Conservation (phyloP, 2,329 filamentous ascomycete genomes). For the Neonectria ditissima region DNA sequence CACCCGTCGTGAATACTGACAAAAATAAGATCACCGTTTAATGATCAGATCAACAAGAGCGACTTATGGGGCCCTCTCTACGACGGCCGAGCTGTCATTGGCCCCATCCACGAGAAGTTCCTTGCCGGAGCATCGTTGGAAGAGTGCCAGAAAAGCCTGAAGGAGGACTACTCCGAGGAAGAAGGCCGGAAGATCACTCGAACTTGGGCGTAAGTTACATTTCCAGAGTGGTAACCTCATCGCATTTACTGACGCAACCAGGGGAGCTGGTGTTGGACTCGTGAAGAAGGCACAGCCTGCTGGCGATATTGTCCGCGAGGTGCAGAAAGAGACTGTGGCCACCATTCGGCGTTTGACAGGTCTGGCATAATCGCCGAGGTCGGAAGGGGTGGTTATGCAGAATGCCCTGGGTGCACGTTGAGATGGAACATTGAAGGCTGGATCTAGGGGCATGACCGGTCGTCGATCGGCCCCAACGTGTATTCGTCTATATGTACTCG, state of each 20-base stretch:
- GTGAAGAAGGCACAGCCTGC: constrained; percentile 56
- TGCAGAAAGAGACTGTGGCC: constrained; percentile 52
- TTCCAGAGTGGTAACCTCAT: neutral
- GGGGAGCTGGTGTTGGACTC: constrained; percentile 59
- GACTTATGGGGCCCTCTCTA: constrained; percentile 57
- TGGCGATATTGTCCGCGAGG: constrained; percentile 57
- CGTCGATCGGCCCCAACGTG: constrained; percentile 27
- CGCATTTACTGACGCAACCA: constrained; percentile 33
- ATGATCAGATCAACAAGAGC: constrained; percentile 55
- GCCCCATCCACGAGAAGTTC: constrained; percentile 55
- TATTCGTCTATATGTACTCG: constrained; percentile 38
- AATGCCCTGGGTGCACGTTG: neutral
- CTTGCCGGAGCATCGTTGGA: constrained; percentile 54
- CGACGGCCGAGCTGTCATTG: constrained; percentile 58
- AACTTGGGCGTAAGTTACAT: constrained; percentile 53
- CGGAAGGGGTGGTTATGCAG: neutral
- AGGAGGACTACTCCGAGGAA: constrained; percentile 52
- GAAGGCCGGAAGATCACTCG: constrained; percentile 48
- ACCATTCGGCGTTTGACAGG: constrained; percentile 48
- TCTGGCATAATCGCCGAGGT: constrained; percentile 18
- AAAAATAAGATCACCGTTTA: constrained; percentile 52
- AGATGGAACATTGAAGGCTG: neutral
- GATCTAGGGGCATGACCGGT: constrained; percentile 1
- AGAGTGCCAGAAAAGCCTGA: constrained; percentile 55
- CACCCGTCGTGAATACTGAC: neutral